phyloP scores from a whole-genome alignment of 306 rosid genomes.

The Cucumis hystrix region DNA sequence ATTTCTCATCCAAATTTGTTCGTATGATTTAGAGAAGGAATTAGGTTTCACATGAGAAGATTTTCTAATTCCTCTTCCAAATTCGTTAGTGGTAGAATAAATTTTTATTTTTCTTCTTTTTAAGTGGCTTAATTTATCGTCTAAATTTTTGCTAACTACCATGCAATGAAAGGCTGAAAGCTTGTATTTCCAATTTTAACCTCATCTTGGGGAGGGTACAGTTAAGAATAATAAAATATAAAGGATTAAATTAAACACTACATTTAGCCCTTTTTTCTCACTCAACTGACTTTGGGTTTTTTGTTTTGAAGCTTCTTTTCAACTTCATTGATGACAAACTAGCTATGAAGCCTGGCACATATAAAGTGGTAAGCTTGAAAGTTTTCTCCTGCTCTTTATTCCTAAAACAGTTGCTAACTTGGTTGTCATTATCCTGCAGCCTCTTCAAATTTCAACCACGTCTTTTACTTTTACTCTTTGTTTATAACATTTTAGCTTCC shows the following conservation, averaged over 20 bases:
- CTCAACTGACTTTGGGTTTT: constrained; percentile 13
- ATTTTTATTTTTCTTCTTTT: background rate
- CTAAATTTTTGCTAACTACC: background rate
- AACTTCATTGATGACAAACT: constrained; percentile 43
- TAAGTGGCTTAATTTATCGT: background rate
- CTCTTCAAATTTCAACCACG: background rate
- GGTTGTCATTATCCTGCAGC: background rate
- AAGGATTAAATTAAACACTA: background rate
- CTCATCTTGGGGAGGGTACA: background rate
- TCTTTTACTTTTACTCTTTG: constrained; percentile 7
- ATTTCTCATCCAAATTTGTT: background rate
- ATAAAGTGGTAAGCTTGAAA: constrained; percentile 51
- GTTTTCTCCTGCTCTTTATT: background rate
- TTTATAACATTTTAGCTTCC: background rate
- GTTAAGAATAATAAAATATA: background rate
- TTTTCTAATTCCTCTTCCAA: background rate
- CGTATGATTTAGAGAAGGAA: background rate
- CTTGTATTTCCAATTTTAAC: background rate
- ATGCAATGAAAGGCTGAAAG: background rate
- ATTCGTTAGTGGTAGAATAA: background rate
- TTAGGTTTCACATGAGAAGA: background rate
- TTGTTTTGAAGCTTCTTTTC: constrained; percentile 41
- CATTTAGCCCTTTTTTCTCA: background rate
- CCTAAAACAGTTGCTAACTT: background rate
- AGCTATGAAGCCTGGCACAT: constrained; percentile 46